These are phyloP conservation scores for Misopates orontium DNA, from an alignment of 257 asterid genomes.

Conservation along the genomic window DNA sequence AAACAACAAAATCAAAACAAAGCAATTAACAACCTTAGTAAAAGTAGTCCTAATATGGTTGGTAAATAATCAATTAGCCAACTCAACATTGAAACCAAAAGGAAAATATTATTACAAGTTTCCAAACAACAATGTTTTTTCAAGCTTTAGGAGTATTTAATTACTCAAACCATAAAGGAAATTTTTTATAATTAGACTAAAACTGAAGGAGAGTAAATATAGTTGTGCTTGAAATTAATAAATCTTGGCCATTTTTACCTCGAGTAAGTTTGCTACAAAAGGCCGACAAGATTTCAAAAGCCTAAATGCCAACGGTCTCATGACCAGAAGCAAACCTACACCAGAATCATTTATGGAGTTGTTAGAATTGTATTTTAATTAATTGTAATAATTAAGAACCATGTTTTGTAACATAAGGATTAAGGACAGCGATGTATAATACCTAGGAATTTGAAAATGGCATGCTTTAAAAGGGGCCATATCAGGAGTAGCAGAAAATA, in stretches of 20 bases:
- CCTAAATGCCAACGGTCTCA: conserved; percentile 72
- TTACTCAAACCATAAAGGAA: too few species aligned
- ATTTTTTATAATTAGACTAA: too few species aligned
- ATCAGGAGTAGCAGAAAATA: conserved; percentile 43
- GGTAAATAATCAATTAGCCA: too few species aligned
- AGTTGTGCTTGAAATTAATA: conserved; percentile 15
- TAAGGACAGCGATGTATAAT: conserved; percentile 8
- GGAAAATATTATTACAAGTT: too few species aligned
- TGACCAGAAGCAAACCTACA: conserved; percentile 70
- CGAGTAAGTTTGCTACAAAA: conserved; percentile 39
- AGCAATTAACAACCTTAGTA: conserved; percentile 29
- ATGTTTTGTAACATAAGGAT: background rate
- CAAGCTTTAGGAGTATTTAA: too few species aligned
- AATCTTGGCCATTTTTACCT: conserved; percentile 36
- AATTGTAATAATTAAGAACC: background rate
- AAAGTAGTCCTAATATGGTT: too few species aligned
- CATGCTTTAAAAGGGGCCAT: conserved; percentile 64
- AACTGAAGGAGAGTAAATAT: background rate
- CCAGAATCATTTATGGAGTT: conserved; percentile 17
- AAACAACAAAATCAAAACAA: conserved; percentile 24
- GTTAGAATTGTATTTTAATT: conserved; percentile 9
- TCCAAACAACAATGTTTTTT: too few species aligned
- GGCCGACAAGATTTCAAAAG: conserved; percentile 39
- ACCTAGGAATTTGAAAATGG: conserved; percentile 71
- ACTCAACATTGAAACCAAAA: too few species aligned